Percentiles rank a stretch among this genome's conserved stretches.
Evolutionary conservation across 2,329 filamentous ascomycete genomes (phyloP).

Genomic region (Botrytis sinoallii): DNA sequence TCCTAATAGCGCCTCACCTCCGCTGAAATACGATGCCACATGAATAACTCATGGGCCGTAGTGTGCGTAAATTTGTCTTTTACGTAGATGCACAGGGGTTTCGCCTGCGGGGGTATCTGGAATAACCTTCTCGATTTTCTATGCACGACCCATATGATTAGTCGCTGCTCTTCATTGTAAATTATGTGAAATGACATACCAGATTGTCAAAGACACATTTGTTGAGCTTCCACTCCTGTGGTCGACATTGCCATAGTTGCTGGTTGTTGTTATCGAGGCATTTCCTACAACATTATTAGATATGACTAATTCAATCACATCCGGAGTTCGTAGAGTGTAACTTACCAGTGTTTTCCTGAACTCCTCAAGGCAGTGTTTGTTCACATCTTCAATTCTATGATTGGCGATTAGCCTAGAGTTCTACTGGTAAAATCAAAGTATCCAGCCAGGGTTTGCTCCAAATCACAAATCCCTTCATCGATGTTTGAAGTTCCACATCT

Average conservation of each 20-base stretch:
- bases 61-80: constrained; percentile 51
- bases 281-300: constrained; percentile 46
- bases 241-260: constrained; percentile 92
- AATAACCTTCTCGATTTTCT: constrained; percentile 81
- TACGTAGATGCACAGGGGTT: constrained; percentile 70
- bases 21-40: background rate
- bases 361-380: constrained; percentile 86
- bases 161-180: background rate
- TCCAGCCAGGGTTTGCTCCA: background rate
- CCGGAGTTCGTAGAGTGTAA: background rate
- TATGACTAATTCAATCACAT: background rate
- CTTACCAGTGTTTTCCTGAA: constrained; percentile 80
- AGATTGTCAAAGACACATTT: constrained; percentile 94
- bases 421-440: background rate
- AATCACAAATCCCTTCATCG: constrained; percentile 21
- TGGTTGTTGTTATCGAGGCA: constrained; percentile 98
- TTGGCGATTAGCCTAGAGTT: constrained; percentile 18
- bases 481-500: background rate
- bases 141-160: background rate
- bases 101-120: constrained; percentile 68
- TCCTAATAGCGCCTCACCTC: background rate
- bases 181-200: constrained; percentile 53
- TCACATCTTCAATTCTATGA: constrained; percentile 83
- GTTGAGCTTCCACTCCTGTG: constrained; percentile 84
- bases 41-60: constrained; percentile 10